Percentiles rank a stretch among this genome's conserved stretches.
Evolutionary conservation across 2,329 filamentous ascomycete genomes (phyloP).

Genomic region (Aspergillus sp.): DNA sequence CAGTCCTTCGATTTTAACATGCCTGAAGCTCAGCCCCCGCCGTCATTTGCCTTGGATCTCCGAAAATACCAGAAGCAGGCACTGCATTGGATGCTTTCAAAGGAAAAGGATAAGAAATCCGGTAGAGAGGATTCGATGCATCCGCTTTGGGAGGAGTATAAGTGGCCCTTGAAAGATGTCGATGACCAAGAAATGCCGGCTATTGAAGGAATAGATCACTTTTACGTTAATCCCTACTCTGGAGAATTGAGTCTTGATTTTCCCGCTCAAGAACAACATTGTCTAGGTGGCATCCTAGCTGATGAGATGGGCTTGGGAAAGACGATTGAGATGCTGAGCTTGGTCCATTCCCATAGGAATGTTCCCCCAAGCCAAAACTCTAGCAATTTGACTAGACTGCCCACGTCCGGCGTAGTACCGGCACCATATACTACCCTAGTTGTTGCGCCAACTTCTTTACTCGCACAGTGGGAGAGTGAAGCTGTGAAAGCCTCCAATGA

Average conservation of each 20-base stretch:
- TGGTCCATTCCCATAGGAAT: slow-evolving; percentile 80
- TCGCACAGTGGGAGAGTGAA: slow-evolving; percentile 97
- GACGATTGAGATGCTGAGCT: slow-evolving; percentile 96
- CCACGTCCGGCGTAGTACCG: slow-evolving; percentile 58
- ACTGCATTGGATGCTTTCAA: slow-evolving; percentile 92
- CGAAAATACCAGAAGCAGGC: slow-evolving; percentile 95
- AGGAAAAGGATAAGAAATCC: slow-evolving; percentile 77
- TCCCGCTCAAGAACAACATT: slow-evolving; percentile 90
- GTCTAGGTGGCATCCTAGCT: slow-evolving; percentile 86
- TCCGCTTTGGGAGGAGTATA: slow-evolving; percentile 94
- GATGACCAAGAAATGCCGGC: slow-evolving; percentile 73
- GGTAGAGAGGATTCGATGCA: slow-evolving; percentile 83
- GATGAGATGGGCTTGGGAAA: slow-evolving; percentile 98
- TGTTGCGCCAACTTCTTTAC: slow-evolving; percentile 91
- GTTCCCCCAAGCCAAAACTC: slow-evolving; percentile 50
- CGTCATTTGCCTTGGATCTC: slow-evolving; percentile 78
- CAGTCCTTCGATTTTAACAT: slow-evolving; percentile 96
- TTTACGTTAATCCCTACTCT: slow-evolving; percentile 97
- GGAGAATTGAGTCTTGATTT: slow-evolving; percentile 91
- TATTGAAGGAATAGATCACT: slow-evolving; percentile 67
- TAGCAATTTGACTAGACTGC: slow-evolving; percentile 63
- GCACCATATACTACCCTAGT: slow-evolving; percentile 91
- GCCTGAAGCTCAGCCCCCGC: slow-evolving; percentile 77
- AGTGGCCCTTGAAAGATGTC: slow-evolving; percentile 82
- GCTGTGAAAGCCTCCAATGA: slow-evolving; percentile 84